A percentile compares a stretch with the other conserved stretches of the same genome.
Evolutionary conservation across 2,329 filamentous ascomycete species (phyloP).

Genomic region (Ophiocordyceps camponoti-floridani): DNA sequence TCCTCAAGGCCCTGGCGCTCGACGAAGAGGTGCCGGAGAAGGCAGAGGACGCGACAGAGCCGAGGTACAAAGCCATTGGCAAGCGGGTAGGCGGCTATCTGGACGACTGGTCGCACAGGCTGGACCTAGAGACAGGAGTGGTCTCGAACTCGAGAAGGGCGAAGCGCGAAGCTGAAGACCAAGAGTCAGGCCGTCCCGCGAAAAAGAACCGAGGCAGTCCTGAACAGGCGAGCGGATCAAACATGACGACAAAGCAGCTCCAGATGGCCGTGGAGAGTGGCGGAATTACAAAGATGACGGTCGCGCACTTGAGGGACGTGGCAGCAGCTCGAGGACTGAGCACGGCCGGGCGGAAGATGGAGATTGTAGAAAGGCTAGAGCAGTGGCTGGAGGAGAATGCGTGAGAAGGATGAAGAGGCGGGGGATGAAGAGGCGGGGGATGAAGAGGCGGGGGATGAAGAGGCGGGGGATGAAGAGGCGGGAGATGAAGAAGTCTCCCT

Average conservation of each 20-base stretch:
- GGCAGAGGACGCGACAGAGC: constrained; percentile 58
- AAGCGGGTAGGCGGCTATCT: constrained; percentile 73
- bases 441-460: background rate
- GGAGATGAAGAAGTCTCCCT: too few relatives aligned
- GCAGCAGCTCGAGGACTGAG: constrained; percentile 28
- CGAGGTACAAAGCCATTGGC: constrained; percentile 73
- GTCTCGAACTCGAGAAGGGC: constrained; percentile 20
- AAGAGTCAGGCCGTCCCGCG: constrained; percentile 18
- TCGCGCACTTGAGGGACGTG: constrained; percentile 31
- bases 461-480: too few relatives aligned
- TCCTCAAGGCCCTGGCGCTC: constrained; percentile 76
- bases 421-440: too few relatives aligned
- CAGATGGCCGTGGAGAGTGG: constrained; percentile 25
- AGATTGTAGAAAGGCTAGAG: constrained; percentile 36
- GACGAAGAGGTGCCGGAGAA: constrained; percentile 78
- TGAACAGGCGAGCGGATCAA: constrained; percentile 14
- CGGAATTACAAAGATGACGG: constrained; percentile 33
- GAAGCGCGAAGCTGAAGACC: constrained; percentile 34
- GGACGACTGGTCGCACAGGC: constrained; percentile 53
- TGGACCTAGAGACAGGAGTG: constrained; percentile 36
- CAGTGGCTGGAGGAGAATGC: constrained; percentile 33
- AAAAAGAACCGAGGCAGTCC: constrained; percentile 25
- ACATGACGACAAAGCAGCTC: constrained; percentile 26
- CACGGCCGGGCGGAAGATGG: constrained; percentile 32
- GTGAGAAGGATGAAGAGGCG: background rate